These are phyloP conservation scores for Diddensiella transvaalensis DNA, from an alignment of 805 yeast species.

Conservation along the genomic window DNA sequence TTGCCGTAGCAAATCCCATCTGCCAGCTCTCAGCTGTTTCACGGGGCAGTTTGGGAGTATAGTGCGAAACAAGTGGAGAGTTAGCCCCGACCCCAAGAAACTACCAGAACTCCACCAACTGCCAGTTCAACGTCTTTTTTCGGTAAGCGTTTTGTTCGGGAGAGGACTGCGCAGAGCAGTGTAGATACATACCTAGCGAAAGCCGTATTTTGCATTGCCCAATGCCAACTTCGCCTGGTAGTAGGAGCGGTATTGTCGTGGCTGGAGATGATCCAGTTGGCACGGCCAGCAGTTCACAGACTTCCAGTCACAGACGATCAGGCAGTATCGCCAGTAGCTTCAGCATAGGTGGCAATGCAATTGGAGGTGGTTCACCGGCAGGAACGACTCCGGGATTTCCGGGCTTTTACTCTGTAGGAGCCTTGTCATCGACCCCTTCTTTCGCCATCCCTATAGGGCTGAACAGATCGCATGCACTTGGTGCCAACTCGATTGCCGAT, in stretches of 20 bases:
- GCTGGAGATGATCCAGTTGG: background rate
- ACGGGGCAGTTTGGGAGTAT: too few relatives aligned
- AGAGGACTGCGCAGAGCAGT: too few relatives aligned
- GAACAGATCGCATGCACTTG: conserved; percentile 51
- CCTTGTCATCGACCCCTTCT: conserved; percentile 2
- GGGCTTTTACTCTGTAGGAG: background rate
- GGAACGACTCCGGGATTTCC: background rate
- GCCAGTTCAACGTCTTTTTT: too few relatives aligned
- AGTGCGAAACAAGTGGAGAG: too few relatives aligned
- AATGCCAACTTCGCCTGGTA: background rate
- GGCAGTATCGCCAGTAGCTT: conserved; percentile 4
- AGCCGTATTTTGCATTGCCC: too few relatives aligned
- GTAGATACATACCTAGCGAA: too few relatives aligned
- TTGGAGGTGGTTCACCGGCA: background rate
- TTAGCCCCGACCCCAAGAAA: too few relatives aligned
- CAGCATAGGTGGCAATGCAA: background rate
- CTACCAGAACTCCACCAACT: too few relatives aligned
- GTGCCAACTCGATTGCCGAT: conserved; percentile 75
- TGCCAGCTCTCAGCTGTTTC: too few relatives aligned
- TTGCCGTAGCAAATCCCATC: too few relatives aligned
- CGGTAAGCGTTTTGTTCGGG: too few relatives aligned
- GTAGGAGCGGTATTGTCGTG: background rate
- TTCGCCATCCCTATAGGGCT: conserved; percentile 32
- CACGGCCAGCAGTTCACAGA: background rate
- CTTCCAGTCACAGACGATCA: conserved; percentile 8